Conservation (phyloP, 495 filamentous ascomycete genomes). For the Cryomyces minteri region DNA sequence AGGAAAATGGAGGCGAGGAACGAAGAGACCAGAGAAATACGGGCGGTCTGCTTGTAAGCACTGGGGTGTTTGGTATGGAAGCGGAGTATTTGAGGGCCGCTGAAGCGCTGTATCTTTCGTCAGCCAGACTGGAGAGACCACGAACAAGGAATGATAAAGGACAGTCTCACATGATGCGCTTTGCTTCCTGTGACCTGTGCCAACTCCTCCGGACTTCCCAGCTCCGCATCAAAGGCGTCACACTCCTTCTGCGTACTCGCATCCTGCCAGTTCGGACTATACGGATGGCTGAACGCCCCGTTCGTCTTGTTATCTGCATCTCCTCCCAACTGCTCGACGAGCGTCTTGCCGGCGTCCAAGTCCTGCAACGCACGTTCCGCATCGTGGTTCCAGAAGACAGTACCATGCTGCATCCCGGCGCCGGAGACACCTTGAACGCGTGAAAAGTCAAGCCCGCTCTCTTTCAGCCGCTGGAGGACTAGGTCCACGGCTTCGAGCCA, state of each 20-base stretch:
- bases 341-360: slow-evolving; percentile 29
- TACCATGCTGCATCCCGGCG: slow-evolving; percentile 92
- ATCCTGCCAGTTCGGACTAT: slow-evolving; percentile 95
- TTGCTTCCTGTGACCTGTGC: slow-evolving; percentile 73
- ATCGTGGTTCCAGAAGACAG: slow-evolving; percentile 69
- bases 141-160: neutral
- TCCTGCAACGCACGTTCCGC: slow-evolving; percentile 45
- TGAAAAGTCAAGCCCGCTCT: slow-evolving; percentile 55
- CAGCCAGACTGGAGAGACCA: neutral
- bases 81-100: slow-evolving; percentile 87
- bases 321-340: slow-evolving; percentile 17
- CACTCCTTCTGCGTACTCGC: slow-evolving; percentile 83
- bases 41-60: slow-evolving; percentile 58
- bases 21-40: slow-evolving; percentile 86
- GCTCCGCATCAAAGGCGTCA: slow-evolving; percentile 58
- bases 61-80: slow-evolving; percentile 64
- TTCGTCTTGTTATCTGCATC: slow-evolving; percentile 29
- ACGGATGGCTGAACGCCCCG: slow-evolving; percentile 65
- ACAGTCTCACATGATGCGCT: slow-evolving; percentile 62
- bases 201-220: slow-evolving; percentile 46
- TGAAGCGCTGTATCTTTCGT: slow-evolving; percentile 52
- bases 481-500: slow-evolving; percentile 87
- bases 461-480: slow-evolving; percentile 52
- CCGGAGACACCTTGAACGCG: slow-evolving; percentile 71
- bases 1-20: slow-evolving; percentile 88